Evolutionary conservation across 345 rosid species (phyloP), one percentile per base, ranked within the genome.

Genomic region (Diplotaxis tenuifolia): DNA sequence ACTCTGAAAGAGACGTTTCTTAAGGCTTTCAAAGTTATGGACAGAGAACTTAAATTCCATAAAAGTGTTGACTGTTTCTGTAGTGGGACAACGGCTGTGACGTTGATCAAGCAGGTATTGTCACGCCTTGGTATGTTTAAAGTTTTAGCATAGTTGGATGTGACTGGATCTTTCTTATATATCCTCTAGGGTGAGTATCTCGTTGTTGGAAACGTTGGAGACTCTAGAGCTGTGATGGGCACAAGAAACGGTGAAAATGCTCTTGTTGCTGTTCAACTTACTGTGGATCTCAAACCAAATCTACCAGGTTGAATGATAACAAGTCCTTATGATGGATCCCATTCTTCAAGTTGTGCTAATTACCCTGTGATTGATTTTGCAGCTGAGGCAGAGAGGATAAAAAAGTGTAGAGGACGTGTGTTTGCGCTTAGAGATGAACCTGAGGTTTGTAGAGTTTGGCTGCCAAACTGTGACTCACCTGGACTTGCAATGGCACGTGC

Each of bases 401-500:
- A 83, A n/a, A 88, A 73, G 81, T 89, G 91, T 68, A 85, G 72
- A 62, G 99, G 99, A 28, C 87, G 99, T 2, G 99, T 96, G 23
- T 96, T 96, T 85, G 90, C 99, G 12, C 97, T 96, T 72, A 84
- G 75, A 53, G 98, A 89, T 82, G 99, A 96, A 72, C 99, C 99
- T 38, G 99, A 92, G 74, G 99, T 96, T 77, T 81, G 87, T 31
- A 84, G 99, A 79, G 96, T 96, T 68, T 96, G 99, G 99, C 82
- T 96, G 42, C 99, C 99, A 67, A 86, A 96, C 78, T 77, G 79
- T 83, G 86, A 90, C 75, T 86, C 99, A 14, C 99, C 99, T 57
- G 99, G 99, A 21, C 95, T 96, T 52, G 99, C 99, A 57, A 96
- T 96, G 99, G 97, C 99, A 20, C 93, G 99, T 58, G 99, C 99